Conservation (phyloP, 2,329 filamentous ascomycete genomes). For the Phialophora tarda region DNA sequence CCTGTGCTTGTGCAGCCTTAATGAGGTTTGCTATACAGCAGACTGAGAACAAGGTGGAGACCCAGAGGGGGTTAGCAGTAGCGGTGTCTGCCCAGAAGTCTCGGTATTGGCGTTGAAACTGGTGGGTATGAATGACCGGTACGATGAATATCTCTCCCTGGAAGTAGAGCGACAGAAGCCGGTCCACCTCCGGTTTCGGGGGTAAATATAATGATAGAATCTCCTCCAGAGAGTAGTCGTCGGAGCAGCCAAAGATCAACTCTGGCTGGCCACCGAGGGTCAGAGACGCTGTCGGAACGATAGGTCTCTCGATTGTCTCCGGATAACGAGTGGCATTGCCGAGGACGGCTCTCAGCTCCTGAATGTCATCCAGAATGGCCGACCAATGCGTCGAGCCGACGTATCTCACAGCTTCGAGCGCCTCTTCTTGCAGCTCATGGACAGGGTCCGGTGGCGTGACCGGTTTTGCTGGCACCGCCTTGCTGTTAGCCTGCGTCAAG, state of each 20-base stretch:
- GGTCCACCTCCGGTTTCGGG: slow-evolving; percentile 28
- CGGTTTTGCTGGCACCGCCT: slow-evolving; percentile 2
- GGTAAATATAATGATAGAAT: slow-evolving; percentile 29
- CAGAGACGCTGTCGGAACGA: background rate
- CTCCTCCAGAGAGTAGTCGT: slow-evolving; percentile 22
- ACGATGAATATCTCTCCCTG: slow-evolving; percentile 33
- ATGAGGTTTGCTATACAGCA: slow-evolving; percentile 43
- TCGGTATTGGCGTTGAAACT: slow-evolving; percentile 53
- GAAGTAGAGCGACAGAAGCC: slow-evolving; percentile 31
- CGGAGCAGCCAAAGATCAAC: slow-evolving; percentile 27
- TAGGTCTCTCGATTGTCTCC: background rate
- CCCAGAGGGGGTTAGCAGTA: slow-evolving; percentile 56
- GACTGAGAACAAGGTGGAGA: slow-evolving; percentile 60
- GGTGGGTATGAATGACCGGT: slow-evolving; percentile 29
- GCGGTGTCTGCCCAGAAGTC: slow-evolving; percentile 57
- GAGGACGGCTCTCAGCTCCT: slow-evolving; percentile 29
- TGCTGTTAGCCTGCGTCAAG: background rate
- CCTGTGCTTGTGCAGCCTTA: slow-evolving; percentile 3
- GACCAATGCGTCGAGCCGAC: slow-evolving; percentile 51
- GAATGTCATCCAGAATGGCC: slow-evolving; percentile 46
- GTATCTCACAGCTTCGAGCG: slow-evolving; percentile 37
- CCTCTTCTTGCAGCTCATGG: background rate
- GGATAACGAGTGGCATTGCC: background rate
- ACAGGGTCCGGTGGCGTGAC: background rate
- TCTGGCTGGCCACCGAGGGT: slow-evolving; percentile 13